These are phyloP conservation scores for Barnettozyma wickerhamii DNA, from an alignment of 805 yeast genomes.

Conservation along the genomic window DNA sequence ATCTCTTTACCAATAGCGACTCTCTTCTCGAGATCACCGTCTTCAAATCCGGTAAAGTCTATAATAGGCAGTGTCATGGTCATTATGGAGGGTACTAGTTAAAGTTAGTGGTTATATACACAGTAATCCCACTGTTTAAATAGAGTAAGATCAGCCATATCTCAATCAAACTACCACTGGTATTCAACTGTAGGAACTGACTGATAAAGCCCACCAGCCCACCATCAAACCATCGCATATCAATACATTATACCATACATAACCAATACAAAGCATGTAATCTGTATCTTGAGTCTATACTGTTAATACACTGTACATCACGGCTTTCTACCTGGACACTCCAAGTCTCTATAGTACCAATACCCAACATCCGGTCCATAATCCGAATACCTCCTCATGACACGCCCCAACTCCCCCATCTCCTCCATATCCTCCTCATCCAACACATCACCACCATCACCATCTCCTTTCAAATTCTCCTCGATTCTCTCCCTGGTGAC, in stretches of 20 bases:
- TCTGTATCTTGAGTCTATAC: too few species aligned
- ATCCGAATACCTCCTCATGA: conserved; percentile 29
- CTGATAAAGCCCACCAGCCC: too few species aligned
- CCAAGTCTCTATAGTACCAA: conserved; percentile 29
- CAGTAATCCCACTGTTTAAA: too few species aligned
- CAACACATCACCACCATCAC: conserved; percentile 24
- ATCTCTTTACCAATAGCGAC: conserved; percentile 22
- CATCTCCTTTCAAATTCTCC: conserved; percentile 27
- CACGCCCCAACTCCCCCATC: conserved; percentile 19
- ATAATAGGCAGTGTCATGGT: conserved; percentile 12
- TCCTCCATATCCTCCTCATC: conserved; percentile 32
- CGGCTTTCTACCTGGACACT: conserved; percentile 30
- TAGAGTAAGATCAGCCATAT: too few species aligned
- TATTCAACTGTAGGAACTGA: too few species aligned
- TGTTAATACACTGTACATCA: too few species aligned
- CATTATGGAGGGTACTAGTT: too few species aligned
- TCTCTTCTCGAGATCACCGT: conserved; percentile 23
- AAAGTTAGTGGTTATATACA: too few species aligned
- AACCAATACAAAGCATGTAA: too few species aligned
- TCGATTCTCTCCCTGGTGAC: conserved; percentile 40
- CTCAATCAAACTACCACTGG: too few species aligned
- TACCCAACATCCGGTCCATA: conserved; percentile 31
- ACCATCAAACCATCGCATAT: too few species aligned
- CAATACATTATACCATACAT: too few species aligned
- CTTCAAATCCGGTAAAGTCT: conserved; percentile 26